Evolutionary conservation across 2,329 filamentous ascomycete species (phyloP).

Genomic region (Talaromyces sp.): DNA sequence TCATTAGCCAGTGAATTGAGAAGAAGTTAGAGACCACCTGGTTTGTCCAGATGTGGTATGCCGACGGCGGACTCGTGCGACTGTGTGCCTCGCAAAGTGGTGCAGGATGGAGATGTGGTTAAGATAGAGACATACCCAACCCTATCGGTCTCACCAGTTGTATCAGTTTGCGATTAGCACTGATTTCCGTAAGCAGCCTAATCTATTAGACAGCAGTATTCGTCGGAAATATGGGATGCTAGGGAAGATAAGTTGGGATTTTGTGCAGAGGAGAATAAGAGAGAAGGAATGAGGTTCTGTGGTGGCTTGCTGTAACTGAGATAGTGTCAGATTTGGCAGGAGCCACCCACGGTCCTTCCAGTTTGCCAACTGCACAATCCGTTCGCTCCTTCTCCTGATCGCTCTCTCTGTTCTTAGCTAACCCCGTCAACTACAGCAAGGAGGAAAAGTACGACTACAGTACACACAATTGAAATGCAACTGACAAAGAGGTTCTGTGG

Average conservation of each 20-base stretch:
- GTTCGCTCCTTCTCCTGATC: neutral
- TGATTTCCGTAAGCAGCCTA: neutral
- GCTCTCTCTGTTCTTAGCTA: neutral
- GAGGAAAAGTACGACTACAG: too few relatives aligned
- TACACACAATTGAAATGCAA: too few relatives aligned
- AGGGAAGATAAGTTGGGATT: too few relatives aligned
- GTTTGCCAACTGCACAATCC: neutral
- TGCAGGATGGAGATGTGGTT: neutral
- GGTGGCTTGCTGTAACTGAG: neutral
- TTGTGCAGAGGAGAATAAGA: neutral
- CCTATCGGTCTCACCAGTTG: neutral
- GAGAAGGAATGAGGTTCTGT: neutral
- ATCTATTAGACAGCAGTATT: neutral
- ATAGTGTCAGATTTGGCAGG: neutral
- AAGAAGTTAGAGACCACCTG: too few relatives aligned
- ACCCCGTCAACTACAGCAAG: too few relatives aligned
- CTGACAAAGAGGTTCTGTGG: too few relatives aligned
- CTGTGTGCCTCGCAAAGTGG: neutral
- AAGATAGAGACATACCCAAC: neutral
- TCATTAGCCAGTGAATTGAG: neutral
- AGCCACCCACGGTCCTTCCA: neutral
- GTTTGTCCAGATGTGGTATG: neutral
- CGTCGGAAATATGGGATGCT: neutral
- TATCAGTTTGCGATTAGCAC: neutral
- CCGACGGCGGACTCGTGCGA: neutral